Evolutionary conservation across 2,329 filamentous ascomycete genomes (phyloP).

Genomic region (Elsinoe ampelina): DNA sequence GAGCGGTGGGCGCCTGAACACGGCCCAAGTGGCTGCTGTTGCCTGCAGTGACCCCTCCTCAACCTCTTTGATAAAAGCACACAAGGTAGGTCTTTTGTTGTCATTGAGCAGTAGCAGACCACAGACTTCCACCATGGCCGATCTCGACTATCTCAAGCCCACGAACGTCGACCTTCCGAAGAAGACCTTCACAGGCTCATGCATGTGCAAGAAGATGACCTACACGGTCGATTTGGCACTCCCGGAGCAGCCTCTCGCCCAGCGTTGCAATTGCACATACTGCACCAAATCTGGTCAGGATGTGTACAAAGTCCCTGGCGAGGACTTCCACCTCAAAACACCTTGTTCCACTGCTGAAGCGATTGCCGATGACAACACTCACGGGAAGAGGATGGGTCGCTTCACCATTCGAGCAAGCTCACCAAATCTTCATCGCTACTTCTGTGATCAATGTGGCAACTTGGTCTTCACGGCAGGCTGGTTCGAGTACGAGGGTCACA

Average conservation of each 20-base stretch:
- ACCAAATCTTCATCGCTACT: conserved; percentile 5
- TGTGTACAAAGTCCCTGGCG: neutral
- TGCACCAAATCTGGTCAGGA: conserved; percentile 6
- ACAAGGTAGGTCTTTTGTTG: neutral
- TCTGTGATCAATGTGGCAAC: conserved; percentile 9
- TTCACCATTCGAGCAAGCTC: neutral
- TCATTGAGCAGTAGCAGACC: neutral
- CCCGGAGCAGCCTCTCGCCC: neutral
- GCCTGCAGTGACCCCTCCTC: neutral
- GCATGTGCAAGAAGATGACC: conserved; percentile 11
- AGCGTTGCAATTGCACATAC: conserved; percentile 10
- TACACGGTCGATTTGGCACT: conserved; percentile 9
- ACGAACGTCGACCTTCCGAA: neutral
- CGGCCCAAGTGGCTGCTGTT: conserved; percentile 1
- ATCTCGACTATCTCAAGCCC: neutral
- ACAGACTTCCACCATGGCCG: neutral
- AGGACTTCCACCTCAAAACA: conserved; percentile 7
- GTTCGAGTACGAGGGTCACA: neutral
- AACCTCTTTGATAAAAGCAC: neutral
- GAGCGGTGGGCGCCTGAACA: neutral
- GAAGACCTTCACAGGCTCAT: conserved; percentile 12
- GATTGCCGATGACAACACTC: neutral
- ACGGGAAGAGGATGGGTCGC: neutral
- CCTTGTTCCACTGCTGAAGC: conserved; percentile 10
- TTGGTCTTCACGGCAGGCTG: neutral